Conservation (phyloP, 1,284 basidiomycete genomes). For the Irpex rosettiformis region DNA sequence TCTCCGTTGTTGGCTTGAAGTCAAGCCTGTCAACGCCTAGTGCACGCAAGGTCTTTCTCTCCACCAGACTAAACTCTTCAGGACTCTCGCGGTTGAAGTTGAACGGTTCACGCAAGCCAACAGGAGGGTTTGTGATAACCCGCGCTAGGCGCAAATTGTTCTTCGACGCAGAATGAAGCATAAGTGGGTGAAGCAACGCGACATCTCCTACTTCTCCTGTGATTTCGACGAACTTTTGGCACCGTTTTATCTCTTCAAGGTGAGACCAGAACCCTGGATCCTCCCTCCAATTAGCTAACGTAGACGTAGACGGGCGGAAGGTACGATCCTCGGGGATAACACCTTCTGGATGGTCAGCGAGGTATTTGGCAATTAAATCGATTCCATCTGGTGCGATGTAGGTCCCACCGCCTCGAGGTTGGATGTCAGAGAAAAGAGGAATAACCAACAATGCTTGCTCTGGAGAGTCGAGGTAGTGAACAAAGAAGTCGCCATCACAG, state of each 20-base stretch:
- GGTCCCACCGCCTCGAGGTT: conserved; percentile 31
- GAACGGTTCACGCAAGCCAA: conserved; percentile 34
- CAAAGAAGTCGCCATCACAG: conserved; percentile 23
- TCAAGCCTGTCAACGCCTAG: conserved; percentile 22
- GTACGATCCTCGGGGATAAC: conserved; percentile 10
- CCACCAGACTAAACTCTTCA: conserved; percentile 29
- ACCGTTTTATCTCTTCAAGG: conserved; percentile 20
- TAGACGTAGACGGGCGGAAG: conserved; percentile 2
- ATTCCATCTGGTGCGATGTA: conserved; percentile 35
- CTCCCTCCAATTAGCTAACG: neutral
- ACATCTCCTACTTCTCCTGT: conserved; percentile 36
- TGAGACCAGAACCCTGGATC: neutral
- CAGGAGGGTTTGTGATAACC: conserved; percentile 38
- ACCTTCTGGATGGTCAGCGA: conserved; percentile 19
- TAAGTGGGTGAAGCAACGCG: conserved; percentile 37
- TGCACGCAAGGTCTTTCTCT: conserved; percentile 31
- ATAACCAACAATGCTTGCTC: conserved; percentile 35
- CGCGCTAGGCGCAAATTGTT: conserved; percentile 32
- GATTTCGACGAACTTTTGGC: conserved; percentile 30
- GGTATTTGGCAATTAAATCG: conserved; percentile 29
- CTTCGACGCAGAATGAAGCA: conserved; percentile 35
- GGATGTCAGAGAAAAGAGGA: conserved; percentile 34
- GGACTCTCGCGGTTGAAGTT: conserved; percentile 32
- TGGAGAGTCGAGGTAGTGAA: conserved; percentile 35
- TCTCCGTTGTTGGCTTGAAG: conserved; percentile 10